Percentiles rank a stretch among this genome's conserved stretches.
Evolutionary conservation across 2,329 filamentous ascomycete species (phyloP).

Genomic region (Talaromyces verruculosus): DNA sequence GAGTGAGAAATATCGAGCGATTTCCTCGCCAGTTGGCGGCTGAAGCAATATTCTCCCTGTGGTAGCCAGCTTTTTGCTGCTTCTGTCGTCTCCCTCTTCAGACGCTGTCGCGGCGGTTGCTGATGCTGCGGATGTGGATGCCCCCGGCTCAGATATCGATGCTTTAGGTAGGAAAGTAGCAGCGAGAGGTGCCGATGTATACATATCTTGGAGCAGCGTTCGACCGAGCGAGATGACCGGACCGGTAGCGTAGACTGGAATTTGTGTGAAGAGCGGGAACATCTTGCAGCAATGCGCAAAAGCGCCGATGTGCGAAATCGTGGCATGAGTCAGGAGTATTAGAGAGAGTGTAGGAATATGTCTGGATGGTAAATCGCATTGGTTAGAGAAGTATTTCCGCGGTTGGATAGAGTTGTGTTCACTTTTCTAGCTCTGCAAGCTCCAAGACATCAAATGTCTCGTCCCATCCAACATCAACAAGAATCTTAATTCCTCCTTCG

Average conservation of each 20-base stretch:
- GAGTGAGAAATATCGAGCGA: slow-evolving; percentile 84
- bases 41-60: slow-evolving; percentile 55
- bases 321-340: slow-evolving; percentile 92
- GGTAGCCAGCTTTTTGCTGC: slow-evolving; percentile 31
- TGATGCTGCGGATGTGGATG: slow-evolving; percentile 46
- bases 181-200: slow-evolving; percentile 83
- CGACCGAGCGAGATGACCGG: slow-evolving; percentile 92
- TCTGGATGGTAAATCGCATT: slow-evolving; percentile 47
- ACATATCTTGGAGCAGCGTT: slow-evolving; percentile 86
- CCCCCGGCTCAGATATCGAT: slow-evolving; percentile 62
- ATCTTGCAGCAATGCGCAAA: slow-evolving; percentile 97
- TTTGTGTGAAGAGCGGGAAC: slow-evolving; percentile 84
- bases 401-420: slow-evolving; percentile 32
- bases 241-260: slow-evolving; percentile 90
- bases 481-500: slow-evolving; percentile 91
- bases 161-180: slow-evolving; percentile 75
- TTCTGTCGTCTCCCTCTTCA: slow-evolving; percentile 32
- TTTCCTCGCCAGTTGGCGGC: slow-evolving; percentile 81
- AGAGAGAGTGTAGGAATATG: slow-evolving; percentile 89
- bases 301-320: slow-evolving; percentile 84
- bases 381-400: slow-evolving; percentile 20
- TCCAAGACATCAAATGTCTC: slow-evolving; percentile 80
- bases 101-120: slow-evolving; percentile 35
- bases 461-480: slow-evolving; percentile 96
- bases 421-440: slow-evolving; percentile 89